phyloP scores from a whole-genome alignment of 179 eudicot species.

The Gypsophila paniculata region DNA sequence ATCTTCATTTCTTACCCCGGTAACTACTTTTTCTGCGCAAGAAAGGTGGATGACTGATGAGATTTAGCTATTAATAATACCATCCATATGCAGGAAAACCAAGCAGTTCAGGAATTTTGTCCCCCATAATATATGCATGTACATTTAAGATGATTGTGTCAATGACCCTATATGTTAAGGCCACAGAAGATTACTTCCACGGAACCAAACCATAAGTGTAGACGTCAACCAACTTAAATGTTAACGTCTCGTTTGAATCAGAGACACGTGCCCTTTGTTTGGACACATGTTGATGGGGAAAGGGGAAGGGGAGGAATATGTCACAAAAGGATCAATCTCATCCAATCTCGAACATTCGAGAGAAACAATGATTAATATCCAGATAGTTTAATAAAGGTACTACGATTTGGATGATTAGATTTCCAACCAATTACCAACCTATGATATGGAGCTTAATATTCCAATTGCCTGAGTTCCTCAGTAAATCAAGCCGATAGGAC shows the following conservation, averaged over 20 bases:
- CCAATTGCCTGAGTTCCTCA: conserved; percentile 53
- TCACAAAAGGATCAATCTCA: no score
- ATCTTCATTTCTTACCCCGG: conserved; percentile 35
- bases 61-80: not conserved
- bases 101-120: not conserved
- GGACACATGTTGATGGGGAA: no score
- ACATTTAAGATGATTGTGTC: not conserved
- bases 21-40: conserved; percentile 45
- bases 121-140: not conserved
- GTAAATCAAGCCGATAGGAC: conserved; percentile 49
- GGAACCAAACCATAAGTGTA: not conserved
- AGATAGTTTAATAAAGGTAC: not conserved
- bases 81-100: not conserved
- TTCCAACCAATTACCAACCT: conserved; percentile 54
- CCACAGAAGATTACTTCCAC: not conserved
- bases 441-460: conserved; percentile 74
- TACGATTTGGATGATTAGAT: not conserved
- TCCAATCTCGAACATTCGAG: no score
- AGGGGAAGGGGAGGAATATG: no score
- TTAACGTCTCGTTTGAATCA: not conserved
- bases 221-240: not conserved
- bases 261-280: no score
- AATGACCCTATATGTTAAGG: not conserved
- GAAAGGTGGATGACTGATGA: not conserved
- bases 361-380: not conserved